phyloP scores from a whole-genome alignment of 768 basidiomycete genomes.

The Mrakia hoshinonis region DNA sequence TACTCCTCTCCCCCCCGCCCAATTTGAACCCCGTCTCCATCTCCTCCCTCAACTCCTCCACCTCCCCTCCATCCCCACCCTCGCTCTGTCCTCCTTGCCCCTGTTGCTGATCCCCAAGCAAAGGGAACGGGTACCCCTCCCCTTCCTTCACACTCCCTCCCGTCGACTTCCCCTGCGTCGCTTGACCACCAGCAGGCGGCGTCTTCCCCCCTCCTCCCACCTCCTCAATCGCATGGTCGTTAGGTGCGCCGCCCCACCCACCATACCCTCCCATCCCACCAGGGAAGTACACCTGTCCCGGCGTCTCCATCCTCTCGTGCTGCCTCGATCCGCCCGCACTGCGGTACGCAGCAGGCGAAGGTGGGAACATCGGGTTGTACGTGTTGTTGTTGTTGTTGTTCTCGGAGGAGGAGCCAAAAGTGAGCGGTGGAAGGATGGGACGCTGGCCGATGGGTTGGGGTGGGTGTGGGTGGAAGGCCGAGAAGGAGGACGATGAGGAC shows the following conservation, averaged over 20 bases:
- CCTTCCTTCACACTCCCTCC: not conserved
- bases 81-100: not conserved
- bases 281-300: constrained; percentile 12
- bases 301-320: constrained; percentile 19
- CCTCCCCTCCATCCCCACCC: not conserved
- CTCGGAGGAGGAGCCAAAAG: too few species aligned
- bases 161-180: not conserved
- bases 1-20: not conserved
- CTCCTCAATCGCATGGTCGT: not conserved
- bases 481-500: constrained; percentile 18
- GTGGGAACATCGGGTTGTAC: constrained; percentile 27
- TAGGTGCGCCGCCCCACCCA: not conserved
- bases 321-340: not conserved
- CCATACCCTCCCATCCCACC: not conserved
- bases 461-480: constrained; percentile 39
- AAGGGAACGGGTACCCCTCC: constrained; percentile 12
- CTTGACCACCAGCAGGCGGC: not conserved
- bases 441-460: constrained; percentile 35
- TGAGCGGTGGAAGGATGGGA: not conserved
- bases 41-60: not conserved
- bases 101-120: not conserved
- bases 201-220: not conserved
- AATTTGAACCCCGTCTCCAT: not conserved
- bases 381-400: not conserved
- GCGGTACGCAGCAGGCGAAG: constrained; percentile 2